Conservation (phyloP, 148 eudicot genomes). For the Polygonum aviculare region DNA sequence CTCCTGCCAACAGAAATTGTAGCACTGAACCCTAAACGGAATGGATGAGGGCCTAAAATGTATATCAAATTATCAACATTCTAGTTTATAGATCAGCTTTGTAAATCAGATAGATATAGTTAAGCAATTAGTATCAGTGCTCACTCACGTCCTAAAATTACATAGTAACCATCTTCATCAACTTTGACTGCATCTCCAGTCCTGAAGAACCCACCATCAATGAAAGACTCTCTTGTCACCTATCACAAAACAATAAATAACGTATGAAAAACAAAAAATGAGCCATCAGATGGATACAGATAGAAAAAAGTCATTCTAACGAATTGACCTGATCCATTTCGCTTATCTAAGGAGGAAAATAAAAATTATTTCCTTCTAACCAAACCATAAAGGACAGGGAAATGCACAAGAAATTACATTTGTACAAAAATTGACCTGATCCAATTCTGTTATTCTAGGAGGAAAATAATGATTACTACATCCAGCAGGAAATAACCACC, state of each 20-base stretch:
- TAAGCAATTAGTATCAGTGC: background rate
- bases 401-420: background rate
- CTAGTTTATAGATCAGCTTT: background rate
- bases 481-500: background rate
- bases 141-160: slow-evolving; percentile 91
- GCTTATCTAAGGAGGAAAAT: background rate
- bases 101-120: background rate
- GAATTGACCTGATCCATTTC: background rate
- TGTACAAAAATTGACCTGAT: background rate
- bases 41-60: background rate
- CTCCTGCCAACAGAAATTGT: background rate
- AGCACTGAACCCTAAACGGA: background rate
- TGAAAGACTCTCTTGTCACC: slow-evolving; percentile 87
- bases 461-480: background rate
- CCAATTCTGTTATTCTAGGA: background rate
- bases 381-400: background rate
- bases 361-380: background rate
- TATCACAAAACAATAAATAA: slow-evolving; percentile 19
- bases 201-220: slow-evolving; percentile 77
- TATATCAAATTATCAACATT: background rate
- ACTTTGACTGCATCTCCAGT: slow-evolving; percentile 84
- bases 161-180: slow-evolving; percentile 91
- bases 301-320: background rate
- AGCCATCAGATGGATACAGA: background rate
- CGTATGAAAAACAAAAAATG: background rate